These are phyloP conservation scores for Pseudonitzschia multiseries DNA, from an alignment of 108 stramenopile species.

Conservation along the genomic window DNA sequence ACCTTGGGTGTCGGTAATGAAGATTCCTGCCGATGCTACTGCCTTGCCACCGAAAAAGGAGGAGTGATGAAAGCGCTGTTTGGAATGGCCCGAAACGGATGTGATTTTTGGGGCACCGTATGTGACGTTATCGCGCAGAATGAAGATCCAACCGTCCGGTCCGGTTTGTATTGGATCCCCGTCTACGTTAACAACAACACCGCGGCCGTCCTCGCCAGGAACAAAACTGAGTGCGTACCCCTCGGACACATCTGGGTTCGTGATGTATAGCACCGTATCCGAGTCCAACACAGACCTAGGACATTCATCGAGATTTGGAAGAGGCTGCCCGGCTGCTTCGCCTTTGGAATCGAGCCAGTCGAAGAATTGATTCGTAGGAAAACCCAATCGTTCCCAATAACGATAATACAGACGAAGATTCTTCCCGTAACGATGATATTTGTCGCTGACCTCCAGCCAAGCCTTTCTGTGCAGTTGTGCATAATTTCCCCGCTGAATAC, in stretches of 20 bases:
- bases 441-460: constrained; percentile 90
- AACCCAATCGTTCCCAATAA: constrained; percentile 74
- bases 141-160: constrained; percentile 90
- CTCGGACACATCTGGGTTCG: constrained; percentile 56
- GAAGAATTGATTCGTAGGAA: constrained; percentile 81
- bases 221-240: constrained; percentile 61
- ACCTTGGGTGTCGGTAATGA: constrained; percentile 82
- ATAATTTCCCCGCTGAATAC: constrained; percentile 73
- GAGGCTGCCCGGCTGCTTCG: constrained; percentile 58
- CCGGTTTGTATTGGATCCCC: constrained; percentile 70
- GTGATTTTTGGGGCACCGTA: constrained; percentile 89
- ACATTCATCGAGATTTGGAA: constrained; percentile 71
- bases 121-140: constrained; percentile 75
- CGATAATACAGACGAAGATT: constrained; percentile 89
- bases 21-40: constrained; percentile 89
- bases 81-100: constrained; percentile 48
- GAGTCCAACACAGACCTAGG: constrained; percentile 74
- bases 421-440: constrained; percentile 91
- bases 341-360: constrained; percentile 89
- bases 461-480: constrained; percentile 81
- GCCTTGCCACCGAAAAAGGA: constrained; percentile 89
- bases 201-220: constrained; percentile 50
- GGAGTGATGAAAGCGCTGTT: constrained; percentile 92
- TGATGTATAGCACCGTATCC: constrained; percentile 82
- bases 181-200: constrained; percentile 49